Conservation (phyloP, 176 grass and related monocot genomes). For the Ampelocalamus luodianensis region DNA sequence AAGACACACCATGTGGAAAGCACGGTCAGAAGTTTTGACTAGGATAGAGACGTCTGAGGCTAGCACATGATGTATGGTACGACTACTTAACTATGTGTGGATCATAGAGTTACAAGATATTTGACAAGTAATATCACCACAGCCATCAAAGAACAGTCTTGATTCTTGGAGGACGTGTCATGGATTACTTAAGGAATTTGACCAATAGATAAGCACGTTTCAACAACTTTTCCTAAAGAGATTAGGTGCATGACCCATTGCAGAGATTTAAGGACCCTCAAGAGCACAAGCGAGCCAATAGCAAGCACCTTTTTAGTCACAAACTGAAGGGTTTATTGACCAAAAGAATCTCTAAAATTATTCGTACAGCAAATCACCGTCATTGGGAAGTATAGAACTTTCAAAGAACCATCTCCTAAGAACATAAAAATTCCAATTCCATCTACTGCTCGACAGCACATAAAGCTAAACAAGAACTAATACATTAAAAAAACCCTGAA, state of each 20-base stretch:
- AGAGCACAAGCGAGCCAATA: constrained; percentile 2
- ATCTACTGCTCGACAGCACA: constrained; percentile 14
- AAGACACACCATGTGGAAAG: constrained; percentile 31
- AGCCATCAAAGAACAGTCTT: constrained; percentile 11
- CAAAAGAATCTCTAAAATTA: neutral
- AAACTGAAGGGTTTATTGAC: constrained; percentile 21
- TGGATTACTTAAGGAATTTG: constrained; percentile 22
- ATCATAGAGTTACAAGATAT: neutral
- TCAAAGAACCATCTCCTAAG: constrained; percentile 12
- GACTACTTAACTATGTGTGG: neutral
- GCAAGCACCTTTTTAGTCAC: neutral
- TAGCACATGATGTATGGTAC: neutral
- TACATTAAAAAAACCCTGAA: neutral
- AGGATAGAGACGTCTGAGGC: constrained; percentile 20
- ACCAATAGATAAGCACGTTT: constrained; percentile 19
- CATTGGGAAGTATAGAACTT: constrained; percentile 21
- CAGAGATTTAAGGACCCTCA: neutral
- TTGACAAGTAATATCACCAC: constrained; percentile 3
- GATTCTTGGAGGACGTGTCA: constrained; percentile 1
- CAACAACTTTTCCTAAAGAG: constrained; percentile 15
- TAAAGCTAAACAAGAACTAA: neutral
- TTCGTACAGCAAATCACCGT: neutral
- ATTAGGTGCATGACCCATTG: constrained; percentile 3
- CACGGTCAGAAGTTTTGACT: constrained; percentile 43
- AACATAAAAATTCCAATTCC: neutral